Base-by-base conservation (phyloP, 2,329 filamentous ascomycete genomes). In the Hypoxylon rubiginosum region DNA sequence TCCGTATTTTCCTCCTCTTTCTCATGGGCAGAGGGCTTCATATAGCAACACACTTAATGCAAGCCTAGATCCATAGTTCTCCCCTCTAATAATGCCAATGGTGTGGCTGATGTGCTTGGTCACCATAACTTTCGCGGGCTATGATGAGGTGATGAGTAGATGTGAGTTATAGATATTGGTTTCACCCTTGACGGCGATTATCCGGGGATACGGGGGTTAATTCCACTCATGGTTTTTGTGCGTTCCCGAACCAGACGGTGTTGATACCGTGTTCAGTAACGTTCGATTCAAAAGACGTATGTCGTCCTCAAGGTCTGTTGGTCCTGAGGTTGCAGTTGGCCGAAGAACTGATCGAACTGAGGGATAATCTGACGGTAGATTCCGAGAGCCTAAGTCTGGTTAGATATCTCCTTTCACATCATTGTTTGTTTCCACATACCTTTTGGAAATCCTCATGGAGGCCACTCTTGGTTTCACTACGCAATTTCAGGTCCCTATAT, bases 401-500 rank as follows among this genome's bases (percentile, higher is more conserved):
- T 66, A 73, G 64, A 46, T 36, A 15, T 11, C n/a, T 50, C 6
- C 46, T 36, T 54, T 53, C 28, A 15, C 8, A 48, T 48, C 53
- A n/a, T 21, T 28, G 4, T 8, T 39, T 26, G 21, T 13, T 17
- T 19, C 26, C 13, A 28, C 48, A 17, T 78, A 95, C 93, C 80
- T 91, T 88, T 76, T 92, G 89, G 79, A 97, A 97, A 41, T 90
- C 88, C 58, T 88, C 86, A 62, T 91, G 87, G 57, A 93, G 83
- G 64, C 90, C 88, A 70, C 88, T 85, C 75, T 90, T 90, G 68
- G 88, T 79, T 24, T 88, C 86, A 62, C 83, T 88, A 63, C 85
- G 84, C 58, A 88, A 82, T 66, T 85, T 84, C 67, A 90, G 86
- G 69, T 90, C 87, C 63, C 88, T 88, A 78, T 94, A 97, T 65